Percentiles rank a stretch among this genome's conserved stretches.
Conservation (phyloP, 2,329 filamentous ascomycete species). For the Microcyclosporella mali region DNA sequence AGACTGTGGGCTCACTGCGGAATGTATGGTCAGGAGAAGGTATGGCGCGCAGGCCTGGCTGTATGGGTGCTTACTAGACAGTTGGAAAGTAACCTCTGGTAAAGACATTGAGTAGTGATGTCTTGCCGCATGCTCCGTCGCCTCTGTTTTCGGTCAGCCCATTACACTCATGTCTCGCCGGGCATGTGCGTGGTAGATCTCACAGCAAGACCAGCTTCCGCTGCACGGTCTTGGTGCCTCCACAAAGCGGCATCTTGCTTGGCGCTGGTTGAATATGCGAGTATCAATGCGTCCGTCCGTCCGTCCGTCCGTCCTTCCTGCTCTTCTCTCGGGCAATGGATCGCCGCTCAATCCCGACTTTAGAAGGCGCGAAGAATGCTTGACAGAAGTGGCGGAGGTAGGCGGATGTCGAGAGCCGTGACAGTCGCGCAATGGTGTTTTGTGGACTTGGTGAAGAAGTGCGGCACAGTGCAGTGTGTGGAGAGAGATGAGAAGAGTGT, state of each 20-base stretch:
- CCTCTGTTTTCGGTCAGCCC: slow-evolving; percentile 52
- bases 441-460: too few relatives aligned
- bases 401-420: too few relatives aligned
- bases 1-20: slow-evolving; percentile 80
- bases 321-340: background rate
- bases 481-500: too few relatives aligned
- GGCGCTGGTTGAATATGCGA: background rate
- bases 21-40: slow-evolving; percentile 1
- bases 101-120: slow-evolving; percentile 94
- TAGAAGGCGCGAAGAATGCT: too few relatives aligned
- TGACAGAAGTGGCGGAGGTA: too few relatives aligned
- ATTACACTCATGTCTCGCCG: background rate
- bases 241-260: slow-evolving; percentile 41
- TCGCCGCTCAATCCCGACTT: too few relatives aligned
- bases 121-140: slow-evolving; percentile 95
- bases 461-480: too few relatives aligned
- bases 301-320: too few relatives aligned
- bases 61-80: slow-evolving; percentile 62
- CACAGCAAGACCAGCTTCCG: slow-evolving; percentile 94
- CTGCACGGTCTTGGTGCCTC: slow-evolving; percentile 68
- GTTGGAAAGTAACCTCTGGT: slow-evolving; percentile 98
- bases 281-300: too few relatives aligned
- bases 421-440: too few relatives aligned
- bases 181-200: slow-evolving; percentile 34
- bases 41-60: background rate